Percentiles rank a stretch among this genome's conserved stretches.
These are phyloP conservation scores for Dryadomyces quercus-mongolicae DNA, from an alignment of 2,329 filamentous ascomycete species.

Conservation along the genomic window DNA sequence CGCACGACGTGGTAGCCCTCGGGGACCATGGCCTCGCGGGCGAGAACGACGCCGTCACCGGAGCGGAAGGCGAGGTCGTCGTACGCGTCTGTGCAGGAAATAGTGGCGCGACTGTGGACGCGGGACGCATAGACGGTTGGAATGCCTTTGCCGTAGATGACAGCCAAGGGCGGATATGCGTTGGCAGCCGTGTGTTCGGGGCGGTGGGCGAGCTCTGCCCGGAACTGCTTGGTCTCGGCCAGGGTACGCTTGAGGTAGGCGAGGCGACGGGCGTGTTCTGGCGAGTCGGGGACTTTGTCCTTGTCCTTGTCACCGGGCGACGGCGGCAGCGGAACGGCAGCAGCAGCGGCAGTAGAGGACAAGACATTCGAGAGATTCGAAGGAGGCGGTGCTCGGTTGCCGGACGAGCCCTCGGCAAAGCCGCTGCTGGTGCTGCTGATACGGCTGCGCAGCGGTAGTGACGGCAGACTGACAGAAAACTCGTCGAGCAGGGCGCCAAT, in stretches of 20 bases:
- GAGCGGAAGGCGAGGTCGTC: slow-evolving; percentile 78
- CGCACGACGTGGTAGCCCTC: slow-evolving; percentile 62
- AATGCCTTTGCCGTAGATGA: slow-evolving; percentile 77
- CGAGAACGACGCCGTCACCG: slow-evolving; percentile 81
- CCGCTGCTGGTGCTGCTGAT: slow-evolving; percentile 18
- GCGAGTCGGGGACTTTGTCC: slow-evolving; percentile 11
- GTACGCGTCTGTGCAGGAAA: slow-evolving; percentile 66
- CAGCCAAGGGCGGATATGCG: slow-evolving; percentile 65
- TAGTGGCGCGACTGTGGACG: slow-evolving; percentile 60
- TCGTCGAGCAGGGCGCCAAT: slow-evolving; percentile 32
- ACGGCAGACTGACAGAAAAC: slow-evolving; percentile 28
- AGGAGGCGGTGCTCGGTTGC: slow-evolving; percentile 6
- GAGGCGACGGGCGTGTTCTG: slow-evolving; percentile 36
- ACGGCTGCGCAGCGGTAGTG: slow-evolving; percentile 18
- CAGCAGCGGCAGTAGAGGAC: slow-evolving; percentile 7
- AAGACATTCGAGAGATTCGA: not conserved
- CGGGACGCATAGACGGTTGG: slow-evolving; percentile 77
- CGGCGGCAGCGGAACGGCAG: slow-evolving; percentile 15
- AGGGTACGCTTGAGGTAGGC: slow-evolving; percentile 68
- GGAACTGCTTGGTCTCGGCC: slow-evolving; percentile 59
- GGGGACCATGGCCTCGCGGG: slow-evolving; percentile 75
- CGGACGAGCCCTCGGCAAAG: slow-evolving; percentile 9
- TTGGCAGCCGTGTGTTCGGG: slow-evolving; percentile 51
- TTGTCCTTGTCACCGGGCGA: not conserved
- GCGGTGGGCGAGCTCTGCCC: slow-evolving; percentile 55